Percentiles rank a stretch among this genome's conserved stretches.
Evolutionary conservation across 257 asterid species (phyloP).

Genomic region (Parsonsia alboflavescens): DNA sequence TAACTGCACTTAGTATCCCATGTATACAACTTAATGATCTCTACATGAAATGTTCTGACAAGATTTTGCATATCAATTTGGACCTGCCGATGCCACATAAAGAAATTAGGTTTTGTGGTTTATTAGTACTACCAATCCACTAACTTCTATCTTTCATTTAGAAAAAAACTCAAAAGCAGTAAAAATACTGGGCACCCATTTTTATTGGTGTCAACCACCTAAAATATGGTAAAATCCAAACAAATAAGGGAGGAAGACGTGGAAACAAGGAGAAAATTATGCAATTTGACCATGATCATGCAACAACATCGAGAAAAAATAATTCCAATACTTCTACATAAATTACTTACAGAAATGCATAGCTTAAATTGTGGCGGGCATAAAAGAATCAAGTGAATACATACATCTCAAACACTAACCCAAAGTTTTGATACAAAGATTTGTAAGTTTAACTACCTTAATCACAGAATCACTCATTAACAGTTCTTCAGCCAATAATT

Average conservation of each 20-base stretch:
- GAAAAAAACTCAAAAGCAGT: no score
- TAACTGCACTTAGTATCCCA: no score
- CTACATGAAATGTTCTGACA: no score
- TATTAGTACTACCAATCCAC: not conserved
- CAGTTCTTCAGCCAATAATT: slow-evolving; percentile 92
- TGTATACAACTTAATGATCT: no score
- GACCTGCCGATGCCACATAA: no score
- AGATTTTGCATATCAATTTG: no score
- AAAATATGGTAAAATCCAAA: not conserved
- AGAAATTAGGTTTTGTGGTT: no score
- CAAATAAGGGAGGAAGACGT: not conserved
- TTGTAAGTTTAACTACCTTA: slow-evolving; percentile 42
- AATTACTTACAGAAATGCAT: not conserved
- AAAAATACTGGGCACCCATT: no score
- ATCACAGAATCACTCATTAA: slow-evolving; percentile 90
- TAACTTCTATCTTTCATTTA: not conserved
- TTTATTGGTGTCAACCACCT: not conserved
- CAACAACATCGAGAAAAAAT: no score
- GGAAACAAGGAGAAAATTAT: no score
- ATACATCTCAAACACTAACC: slow-evolving; percentile 1
- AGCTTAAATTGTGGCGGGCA: not conserved
- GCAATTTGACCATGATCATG: no score
- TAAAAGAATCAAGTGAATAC: slow-evolving; percentile 2
- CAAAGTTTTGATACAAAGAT: not conserved
- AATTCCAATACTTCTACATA: no score